Evolutionary conservation across 148 eudicot species (phyloP), one percentile per base, ranked within the genome.

Genomic region (Fagopyrum tataricum): DNA sequence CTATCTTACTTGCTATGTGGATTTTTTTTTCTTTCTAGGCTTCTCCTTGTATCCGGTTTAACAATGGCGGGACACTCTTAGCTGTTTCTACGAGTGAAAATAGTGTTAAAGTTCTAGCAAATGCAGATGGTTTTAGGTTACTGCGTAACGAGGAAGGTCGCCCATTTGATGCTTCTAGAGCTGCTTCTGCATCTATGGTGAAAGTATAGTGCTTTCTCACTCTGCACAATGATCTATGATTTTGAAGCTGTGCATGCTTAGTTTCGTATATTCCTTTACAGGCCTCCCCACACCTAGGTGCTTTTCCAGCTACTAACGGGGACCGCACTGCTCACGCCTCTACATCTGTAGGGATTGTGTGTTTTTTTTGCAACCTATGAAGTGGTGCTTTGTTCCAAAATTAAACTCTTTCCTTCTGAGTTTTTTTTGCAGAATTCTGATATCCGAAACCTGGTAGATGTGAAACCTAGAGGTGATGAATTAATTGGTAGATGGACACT

Each of bases 21-120:
- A 24, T 81, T 26, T 7, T 48, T 74, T 75, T 49, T 43, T 44
- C 6, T 52, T 55, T 72, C 17, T 79, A 94, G 98, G 88, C 96
- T 77, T 89, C 93, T 78, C 97, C 97, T 42, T 85, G 96, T 75
- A 80, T 94, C 46, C 96, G 97, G 26, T 94, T 91, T 82, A 91
- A 87, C 85, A 91, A 89, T 76, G 92, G 88, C 71, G 98, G 98
- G 55, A 81, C 85, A n/a, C 83, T 94, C 66, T 68, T 94, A 83
- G 98, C 93, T 70, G 97, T 91, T 49, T 91, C 98, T 69, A 87
- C 97, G 2, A 91, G 76, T 74, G 98, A 94, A 7, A 91, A 88
- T 82, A 93, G 97, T 64, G 81, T 94, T 58, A 94, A 94, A 79
- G 79, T 94, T 74, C 84, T 94, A 48, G 93, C 98, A 68, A 94